Evolutionary conservation across 371 early-diverging fungal genomes (phyloP).

Genomic region (Mucor saturninus): DNA sequence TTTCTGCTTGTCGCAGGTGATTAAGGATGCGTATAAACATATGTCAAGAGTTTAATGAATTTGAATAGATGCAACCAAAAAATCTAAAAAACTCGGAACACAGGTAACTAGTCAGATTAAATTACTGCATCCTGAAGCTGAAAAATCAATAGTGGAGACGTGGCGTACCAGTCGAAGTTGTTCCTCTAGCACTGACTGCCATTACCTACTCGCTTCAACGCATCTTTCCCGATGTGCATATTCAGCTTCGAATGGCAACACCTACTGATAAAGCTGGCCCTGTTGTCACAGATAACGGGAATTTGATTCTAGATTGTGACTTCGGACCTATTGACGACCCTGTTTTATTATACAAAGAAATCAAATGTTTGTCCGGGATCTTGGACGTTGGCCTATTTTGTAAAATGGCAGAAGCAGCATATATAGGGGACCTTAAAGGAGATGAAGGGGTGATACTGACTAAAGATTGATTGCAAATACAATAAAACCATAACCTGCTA

Average conservation of each 20-base stretch:
- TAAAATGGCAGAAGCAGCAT: slow-evolving; percentile 81
- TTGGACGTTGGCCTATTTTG: slow-evolving; percentile 93
- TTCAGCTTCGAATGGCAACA: slow-evolving; percentile 75
- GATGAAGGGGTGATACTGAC: slow-evolving; percentile 2
- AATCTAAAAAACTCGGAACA: slow-evolving; percentile 75
- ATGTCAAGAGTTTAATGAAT: slow-evolving; percentile 46
- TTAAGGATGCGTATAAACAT: slow-evolving; percentile 42
- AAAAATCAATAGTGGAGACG: slow-evolving; percentile 64
- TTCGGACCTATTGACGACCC: slow-evolving; percentile 77
- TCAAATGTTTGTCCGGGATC: slow-evolving; percentile 83
- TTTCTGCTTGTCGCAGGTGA: slow-evolving; percentile 90
- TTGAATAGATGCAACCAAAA: slow-evolving; percentile 83
- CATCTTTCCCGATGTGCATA: slow-evolving; percentile 37
- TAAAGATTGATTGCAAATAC: neutral
- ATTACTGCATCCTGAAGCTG: neutral
- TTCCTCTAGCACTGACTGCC: slow-evolving; percentile 69
- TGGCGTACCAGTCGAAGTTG: slow-evolving; percentile 91
- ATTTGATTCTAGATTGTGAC: slow-evolving; percentile 84
- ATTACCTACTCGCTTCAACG: slow-evolving; percentile 17
- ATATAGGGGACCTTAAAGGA: slow-evolving; percentile 65
- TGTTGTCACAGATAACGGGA: slow-evolving; percentile 93
- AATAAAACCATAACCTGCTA: no score
- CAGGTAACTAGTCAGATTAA: slow-evolving; percentile 80
- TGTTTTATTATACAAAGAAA: slow-evolving; percentile 51
- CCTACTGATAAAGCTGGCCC: slow-evolving; percentile 89